Evolutionary conservation across 2,329 filamentous ascomycete genomes (phyloP), one percentile per base, ranked within the genome.

Genomic region (Nemania sp.): DNA sequence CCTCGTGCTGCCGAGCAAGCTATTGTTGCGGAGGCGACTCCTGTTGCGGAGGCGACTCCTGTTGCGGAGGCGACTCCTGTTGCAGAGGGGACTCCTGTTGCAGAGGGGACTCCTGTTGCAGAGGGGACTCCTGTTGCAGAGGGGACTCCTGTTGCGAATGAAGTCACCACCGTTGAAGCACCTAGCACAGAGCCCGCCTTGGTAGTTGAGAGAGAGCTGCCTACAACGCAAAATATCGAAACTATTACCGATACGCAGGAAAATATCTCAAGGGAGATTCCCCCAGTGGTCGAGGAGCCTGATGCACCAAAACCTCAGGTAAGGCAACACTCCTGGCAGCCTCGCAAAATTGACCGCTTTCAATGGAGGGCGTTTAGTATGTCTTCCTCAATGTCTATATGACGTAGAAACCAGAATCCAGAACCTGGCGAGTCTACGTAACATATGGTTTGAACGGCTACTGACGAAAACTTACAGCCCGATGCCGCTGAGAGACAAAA

Each of bases 301-400:
- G 52, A 52, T 52, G 52, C 45, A 52, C 49, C 47, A 23, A 59
- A 57, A 50, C 36, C 49, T 60, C 58, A 62, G 60, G 60, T 62
- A 62, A 62, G 60, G 56, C 45, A 59, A 56, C 34, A 59, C 56
- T 57, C 57, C 60, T 60, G 57, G 57, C 57, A 60, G 37, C 60
- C 57, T 60, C 50, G 55, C 45, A 59, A 59, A 36, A 56, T 60
- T 47, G 50, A 53, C 49, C 57, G 60, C 43, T 62, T 62, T 51
- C 57, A 58, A 49, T 62, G 56, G 53, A 52, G 24, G 36, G 47
- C 51, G 44, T 62, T 62, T 43, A 60, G 60, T 62, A 62, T 60
- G 60, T 62, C 39, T 53, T 52, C 57, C 49, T 58, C 52, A 49
- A 45, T 57, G 47, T 51, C 47, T 56, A 23, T 56, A 23, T 51